These are phyloP conservation scores for Pythium utonaiense DNA, from an alignment of 352 stramenopile genomes.

Conservation along the genomic window DNA sequence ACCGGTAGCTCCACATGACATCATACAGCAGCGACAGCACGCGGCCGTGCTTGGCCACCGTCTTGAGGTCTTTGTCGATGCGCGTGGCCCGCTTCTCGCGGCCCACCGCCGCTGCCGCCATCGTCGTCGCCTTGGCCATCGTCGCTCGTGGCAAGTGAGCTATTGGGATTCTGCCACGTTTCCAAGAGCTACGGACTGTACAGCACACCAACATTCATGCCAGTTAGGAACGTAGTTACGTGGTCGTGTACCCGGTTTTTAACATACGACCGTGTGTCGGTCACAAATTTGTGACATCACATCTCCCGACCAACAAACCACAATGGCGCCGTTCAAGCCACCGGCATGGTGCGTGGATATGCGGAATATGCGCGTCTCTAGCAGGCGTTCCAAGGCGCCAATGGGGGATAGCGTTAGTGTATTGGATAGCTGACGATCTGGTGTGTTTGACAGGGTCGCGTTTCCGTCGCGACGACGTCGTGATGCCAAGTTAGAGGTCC, in stretches of 20 bases:
- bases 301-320: neutral
- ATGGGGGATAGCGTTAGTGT: neutral
- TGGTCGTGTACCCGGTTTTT: neutral
- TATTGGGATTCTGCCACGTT: slow-evolving; percentile 17
- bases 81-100: slow-evolving; percentile 55
- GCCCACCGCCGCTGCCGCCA: neutral
- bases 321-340: slow-evolving; percentile 27
- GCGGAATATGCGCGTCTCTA: neutral
- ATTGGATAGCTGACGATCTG: neutral
- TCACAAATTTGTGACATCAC: neutral
- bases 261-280: neutral
- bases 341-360: slow-evolving; percentile 25
- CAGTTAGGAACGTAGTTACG: neutral
- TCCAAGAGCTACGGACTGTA: neutral
- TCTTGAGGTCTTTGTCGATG: slow-evolving; percentile 88
- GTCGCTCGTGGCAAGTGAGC: neutral
- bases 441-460: slow-evolving; percentile 33
- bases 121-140: slow-evolving; percentile 18
- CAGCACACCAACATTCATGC: too few relatives aligned
- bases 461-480: slow-evolving; percentile 41
- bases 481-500: slow-evolving; percentile 45
- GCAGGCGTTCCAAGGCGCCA: neutral
- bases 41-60: slow-evolving; percentile 57
- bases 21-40: slow-evolving; percentile 77
- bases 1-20: slow-evolving; percentile 86